Evolutionary conservation across 768 basidiomycete genomes (phyloP), one percentile per base, ranked within the genome.

Genomic region (Psilocybe cubensis): DNA sequence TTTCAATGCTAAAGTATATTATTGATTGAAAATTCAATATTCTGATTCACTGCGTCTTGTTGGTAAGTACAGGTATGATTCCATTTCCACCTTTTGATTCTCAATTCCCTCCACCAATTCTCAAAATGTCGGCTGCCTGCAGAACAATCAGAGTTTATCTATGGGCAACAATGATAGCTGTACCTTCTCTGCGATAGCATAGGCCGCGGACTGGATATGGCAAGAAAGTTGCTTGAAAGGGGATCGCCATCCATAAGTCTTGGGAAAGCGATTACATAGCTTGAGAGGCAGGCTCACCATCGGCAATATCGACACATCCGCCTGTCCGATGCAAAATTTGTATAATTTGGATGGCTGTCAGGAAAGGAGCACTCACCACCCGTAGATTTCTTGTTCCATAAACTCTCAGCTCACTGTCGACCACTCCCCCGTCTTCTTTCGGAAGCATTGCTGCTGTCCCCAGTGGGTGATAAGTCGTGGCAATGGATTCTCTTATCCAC

Each of bases 401-500:
- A 5, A 56, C 54, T 28, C 24, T 56, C 18, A 60, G 35, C 24
- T 45, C 38, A 23, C 27, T 38, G 31, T 56, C 59, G n/a, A 60
- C 59, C 1, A 60, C 59, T 7, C 54, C 54, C 17, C 59, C 59
- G 11, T 61, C 59, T 17, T 52, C 51, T 3, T 21, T 28, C 7
- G 59, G 59, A 33, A 53, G 59, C 59, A 61, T 61, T 12, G 55
- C 42, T n/a, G 59, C 50, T 2, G 55, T 60, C 29, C 60, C 60
- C 8, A 61, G 41, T 6, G 60, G 60, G 31, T 61, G 60, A 25
- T 54, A 61, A 17, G 57, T 56, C n/a, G 60, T 29, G n/a, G 27
- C 25, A 9, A 43, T 35, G 12, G 29, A 35, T 8, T 52, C 29
- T n/a, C 45, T 54, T 38, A 55, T 49, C 33, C 31, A 54, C n/a